Base-by-base conservation (phyloP, 305 asterid genomes). In the Petunia hybrid region DNA sequence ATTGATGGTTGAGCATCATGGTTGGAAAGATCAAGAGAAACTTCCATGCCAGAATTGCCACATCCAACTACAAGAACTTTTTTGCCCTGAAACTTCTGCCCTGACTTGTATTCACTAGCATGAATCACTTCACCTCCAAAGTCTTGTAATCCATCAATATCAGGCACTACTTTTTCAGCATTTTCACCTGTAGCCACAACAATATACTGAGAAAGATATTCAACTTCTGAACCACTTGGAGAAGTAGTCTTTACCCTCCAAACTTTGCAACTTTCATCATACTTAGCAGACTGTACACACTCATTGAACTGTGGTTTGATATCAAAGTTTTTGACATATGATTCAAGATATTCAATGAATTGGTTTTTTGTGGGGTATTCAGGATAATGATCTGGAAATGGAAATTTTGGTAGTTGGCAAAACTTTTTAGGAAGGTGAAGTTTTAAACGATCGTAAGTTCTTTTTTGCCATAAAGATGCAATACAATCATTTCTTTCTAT, bases 1-100 rank as follows among this genome's bases (percentile, higher is more conserved):
- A 91, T 86, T 1, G 93, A 80, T 22, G 95, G 93, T 80, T 86
- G 84, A 22, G 93, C 95, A 22, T 79, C 80, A 60, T 91, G 89
- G 77, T 91, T 87, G 80, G 87, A 87, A 36, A 90, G 93, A 87
- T 91, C 95, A 38, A 91, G 91, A 31, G 93, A 86, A 8, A 91
- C 90, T 59, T 91, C 95, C 95, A 91, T 91, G 51, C 95, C 95
- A 8, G 95, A 91, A 69, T 91, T 91, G 0, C 95, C 95, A 36
- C 93, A 88, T 0, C 95, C 95, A 48, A 90, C 91, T 12, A 91
- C 95, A 12, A 91, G 83, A 12, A 91, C 95, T 2, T 80, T 90
- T 62, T 90, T 90, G 1, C 92, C 93, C 10, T 74, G 70, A 63
- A 59, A 91, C 8, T 48, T 81, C 75, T 87, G 89, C 16, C 95